Conservation (phyloP, 768 basidiomycete genomes). For the Lactifluus subvellereus region DNA sequence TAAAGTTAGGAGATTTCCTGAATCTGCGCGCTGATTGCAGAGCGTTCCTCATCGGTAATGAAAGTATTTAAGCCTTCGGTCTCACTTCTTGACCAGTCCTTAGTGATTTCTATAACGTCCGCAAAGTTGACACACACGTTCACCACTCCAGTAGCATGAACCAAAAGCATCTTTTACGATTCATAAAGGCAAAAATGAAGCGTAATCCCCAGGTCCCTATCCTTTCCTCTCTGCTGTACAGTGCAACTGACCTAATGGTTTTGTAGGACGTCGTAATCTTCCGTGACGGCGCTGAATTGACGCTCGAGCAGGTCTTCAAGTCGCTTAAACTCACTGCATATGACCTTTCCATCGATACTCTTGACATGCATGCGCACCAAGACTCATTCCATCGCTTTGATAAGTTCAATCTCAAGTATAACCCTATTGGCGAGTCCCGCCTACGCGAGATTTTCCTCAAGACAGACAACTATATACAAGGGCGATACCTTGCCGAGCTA, state of each 20-base stretch:
- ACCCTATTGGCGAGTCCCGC: slow-evolving; percentile 92
- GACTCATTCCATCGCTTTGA: slow-evolving; percentile 99
- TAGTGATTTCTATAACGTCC: slow-evolving; percentile 96
- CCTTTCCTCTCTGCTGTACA: neutral
- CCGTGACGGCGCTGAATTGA: slow-evolving; percentile 86
- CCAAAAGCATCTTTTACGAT: slow-evolving; percentile 95
- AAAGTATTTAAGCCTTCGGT: neutral
- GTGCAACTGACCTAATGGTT: neutral
- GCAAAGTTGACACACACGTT: slow-evolving; percentile 98
- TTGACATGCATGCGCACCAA: slow-evolving; percentile 99
- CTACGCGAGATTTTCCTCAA: slow-evolving; percentile 97
- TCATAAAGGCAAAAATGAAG: slow-evolving; percentile 99
- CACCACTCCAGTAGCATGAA: slow-evolving; percentile 99
- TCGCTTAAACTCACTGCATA: slow-evolving; percentile 93
- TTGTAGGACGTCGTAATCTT: slow-evolving; percentile 89
- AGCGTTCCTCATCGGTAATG: slow-evolving; percentile 74
- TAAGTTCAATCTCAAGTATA: slow-evolving; percentile 97
- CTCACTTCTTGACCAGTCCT: neutral
- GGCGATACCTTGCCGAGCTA: slow-evolving; percentile 89
- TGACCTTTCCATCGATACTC: slow-evolving; percentile 95
- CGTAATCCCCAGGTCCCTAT: slow-evolving; percentile 64
- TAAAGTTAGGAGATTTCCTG: neutral
- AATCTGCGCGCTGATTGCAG: slow-evolving; percentile 34
- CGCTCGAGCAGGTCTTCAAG: slow-evolving; percentile 91
- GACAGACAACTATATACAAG: slow-evolving; percentile 92